phyloP scores from a whole-genome alignment of 2,329 filamentous ascomycete species.

The Sporothrix curviconia region DNA sequence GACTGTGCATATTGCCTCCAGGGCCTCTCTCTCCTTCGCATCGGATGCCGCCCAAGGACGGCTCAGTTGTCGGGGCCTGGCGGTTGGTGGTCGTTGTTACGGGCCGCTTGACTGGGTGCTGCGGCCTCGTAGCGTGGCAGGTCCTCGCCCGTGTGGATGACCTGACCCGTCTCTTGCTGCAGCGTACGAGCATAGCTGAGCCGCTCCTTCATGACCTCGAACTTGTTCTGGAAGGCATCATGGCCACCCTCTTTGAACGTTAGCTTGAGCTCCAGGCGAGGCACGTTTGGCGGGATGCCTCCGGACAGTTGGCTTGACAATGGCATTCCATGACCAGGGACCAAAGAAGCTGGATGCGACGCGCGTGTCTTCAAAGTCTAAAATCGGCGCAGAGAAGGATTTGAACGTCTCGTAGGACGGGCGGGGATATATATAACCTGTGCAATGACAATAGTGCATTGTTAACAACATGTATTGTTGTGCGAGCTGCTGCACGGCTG shows the following conservation, averaged over 20 bases:
- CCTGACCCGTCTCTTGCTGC: slow-evolving; percentile 59
- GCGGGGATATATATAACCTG: slow-evolving; percentile 87
- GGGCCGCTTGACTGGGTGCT: slow-evolving; percentile 21
- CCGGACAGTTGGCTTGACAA: slow-evolving; percentile 74
- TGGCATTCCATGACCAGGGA: slow-evolving; percentile 79
- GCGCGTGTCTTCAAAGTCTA: slow-evolving; percentile 80
- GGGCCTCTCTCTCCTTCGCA: slow-evolving; percentile 9
- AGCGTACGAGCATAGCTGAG: slow-evolving; percentile 74
- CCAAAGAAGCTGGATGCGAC: slow-evolving; percentile 88
- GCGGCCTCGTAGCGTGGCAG: slow-evolving; percentile 75
- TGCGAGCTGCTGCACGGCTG: no score
- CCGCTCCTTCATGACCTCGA: slow-evolving; percentile 78
- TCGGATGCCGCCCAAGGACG: neutral
- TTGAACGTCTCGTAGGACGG: slow-evolving; percentile 63
- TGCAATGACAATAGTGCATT: no score
- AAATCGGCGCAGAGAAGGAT: slow-evolving; percentile 82
- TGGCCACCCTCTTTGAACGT: slow-evolving; percentile 95
- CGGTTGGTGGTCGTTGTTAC: neutral
- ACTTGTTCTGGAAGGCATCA: slow-evolving; percentile 78
- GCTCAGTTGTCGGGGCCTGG: neutral
- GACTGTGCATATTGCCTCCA: slow-evolving; percentile 21
- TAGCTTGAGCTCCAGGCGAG: slow-evolving; percentile 72
- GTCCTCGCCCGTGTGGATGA: slow-evolving; percentile 67
- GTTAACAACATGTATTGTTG: no score
- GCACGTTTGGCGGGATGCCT: slow-evolving; percentile 67